Evolutionary conservation across 2,329 filamentous ascomycete genomes (phyloP).

Genomic region (Didymella pinodella): DNA sequence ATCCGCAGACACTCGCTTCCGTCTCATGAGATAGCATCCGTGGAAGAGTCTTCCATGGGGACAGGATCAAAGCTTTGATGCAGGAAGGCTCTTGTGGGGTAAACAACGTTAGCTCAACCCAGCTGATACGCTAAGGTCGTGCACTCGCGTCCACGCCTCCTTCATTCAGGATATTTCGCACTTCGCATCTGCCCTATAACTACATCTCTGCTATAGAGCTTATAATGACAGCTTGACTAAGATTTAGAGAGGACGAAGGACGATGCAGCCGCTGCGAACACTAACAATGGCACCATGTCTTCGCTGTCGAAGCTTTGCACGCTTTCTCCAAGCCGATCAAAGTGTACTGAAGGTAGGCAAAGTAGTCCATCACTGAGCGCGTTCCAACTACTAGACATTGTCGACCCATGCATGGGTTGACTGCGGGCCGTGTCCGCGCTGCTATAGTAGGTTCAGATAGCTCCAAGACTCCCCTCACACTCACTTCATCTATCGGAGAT

Average conservation of each 20-base stretch:
- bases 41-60: background rate
- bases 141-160: background rate
- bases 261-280: no score
- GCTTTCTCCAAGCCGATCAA: no score
- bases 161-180: background rate
- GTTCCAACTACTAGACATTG: background rate
- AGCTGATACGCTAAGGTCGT: no score
- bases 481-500: constrained; percentile 8
- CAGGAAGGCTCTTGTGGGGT: no score
- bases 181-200: background rate
- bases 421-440: background rate
- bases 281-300: no score
- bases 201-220: background rate
- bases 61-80: background rate
- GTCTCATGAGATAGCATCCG: background rate
- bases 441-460: background rate
- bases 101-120: no score
- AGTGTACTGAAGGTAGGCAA: no score
- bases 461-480: constrained; percentile 1
- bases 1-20: background rate
- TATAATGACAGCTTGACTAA: background rate
- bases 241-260: no score
- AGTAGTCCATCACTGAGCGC: no score
- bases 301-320: no score
- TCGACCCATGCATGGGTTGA: background rate